Percentiles rank a stretch among this genome's conserved stretches.
phyloP scores from a whole-genome alignment of 495 filamentous ascomycete species.

The Aspergillus steynii region DNA sequence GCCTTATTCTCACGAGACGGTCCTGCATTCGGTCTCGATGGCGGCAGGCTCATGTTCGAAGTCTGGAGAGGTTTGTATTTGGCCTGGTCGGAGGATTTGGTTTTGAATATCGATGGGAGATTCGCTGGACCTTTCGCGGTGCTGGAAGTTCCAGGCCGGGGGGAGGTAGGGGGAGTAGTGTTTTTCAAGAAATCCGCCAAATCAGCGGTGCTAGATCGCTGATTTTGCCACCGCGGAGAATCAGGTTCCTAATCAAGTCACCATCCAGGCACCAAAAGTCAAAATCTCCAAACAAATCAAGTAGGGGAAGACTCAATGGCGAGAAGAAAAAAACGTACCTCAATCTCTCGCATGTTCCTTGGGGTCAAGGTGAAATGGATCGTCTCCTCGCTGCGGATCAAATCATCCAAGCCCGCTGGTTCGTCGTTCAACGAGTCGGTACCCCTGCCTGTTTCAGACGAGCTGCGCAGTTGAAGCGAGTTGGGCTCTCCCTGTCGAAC shows the following conservation, averaged over 20 bases:
- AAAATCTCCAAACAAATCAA: neutral
- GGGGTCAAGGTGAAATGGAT: slow-evolving; percentile 94
- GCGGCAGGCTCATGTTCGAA: slow-evolving; percentile 26
- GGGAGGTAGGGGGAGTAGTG: slow-evolving; percentile 28
- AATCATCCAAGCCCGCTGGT: slow-evolving; percentile 70
- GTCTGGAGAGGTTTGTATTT: slow-evolving; percentile 34
- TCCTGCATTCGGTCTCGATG: slow-evolving; percentile 30
- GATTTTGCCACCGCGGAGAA: slow-evolving; percentile 33
- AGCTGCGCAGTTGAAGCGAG: slow-evolving; percentile 44
- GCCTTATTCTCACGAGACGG: slow-evolving; percentile 70
- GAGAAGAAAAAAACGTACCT: slow-evolving; percentile 51
- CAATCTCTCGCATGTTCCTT: slow-evolving; percentile 81
- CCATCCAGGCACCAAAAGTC: neutral
- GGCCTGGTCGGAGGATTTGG: slow-evolving; percentile 25
- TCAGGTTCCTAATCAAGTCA: slow-evolving; percentile 40
- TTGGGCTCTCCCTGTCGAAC: slow-evolving; percentile 16
- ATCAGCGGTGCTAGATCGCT: slow-evolving; percentile 36
- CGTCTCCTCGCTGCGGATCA: slow-evolving; percentile 88
- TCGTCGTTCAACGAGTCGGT: slow-evolving; percentile 48
- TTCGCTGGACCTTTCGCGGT: slow-evolving; percentile 24
- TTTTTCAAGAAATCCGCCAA: slow-evolving; percentile 41
- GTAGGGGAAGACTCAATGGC: neutral
- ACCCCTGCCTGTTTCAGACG: slow-evolving; percentile 48
- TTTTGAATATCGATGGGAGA: slow-evolving; percentile 17
- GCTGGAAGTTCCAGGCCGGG: slow-evolving; percentile 22